Conservation (phyloP, 1,284 basidiomycete genomes). For the Heimioporus retisporus region DNA sequence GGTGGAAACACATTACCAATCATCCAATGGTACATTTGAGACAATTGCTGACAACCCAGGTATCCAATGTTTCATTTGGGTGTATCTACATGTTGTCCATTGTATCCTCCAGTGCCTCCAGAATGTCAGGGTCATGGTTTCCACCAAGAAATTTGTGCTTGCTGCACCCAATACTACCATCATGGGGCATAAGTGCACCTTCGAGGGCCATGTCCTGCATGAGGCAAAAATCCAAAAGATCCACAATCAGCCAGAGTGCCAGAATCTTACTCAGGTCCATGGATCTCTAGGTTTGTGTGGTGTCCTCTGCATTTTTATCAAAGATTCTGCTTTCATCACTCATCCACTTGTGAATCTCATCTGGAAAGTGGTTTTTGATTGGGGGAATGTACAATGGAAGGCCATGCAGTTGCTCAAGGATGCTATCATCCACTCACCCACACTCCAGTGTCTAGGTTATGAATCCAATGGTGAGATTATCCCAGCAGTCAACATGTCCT, state of each 20-base stretch:
- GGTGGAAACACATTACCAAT: no score
- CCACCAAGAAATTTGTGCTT: constrained; percentile 36
- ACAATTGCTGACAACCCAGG: no score
- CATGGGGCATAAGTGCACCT: constrained; percentile 39
- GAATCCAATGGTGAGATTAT: constrained; percentile 33
- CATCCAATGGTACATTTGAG: no score
- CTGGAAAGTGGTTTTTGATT: constrained; percentile 36
- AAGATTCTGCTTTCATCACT: constrained; percentile 37
- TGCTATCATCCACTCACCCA: constrained; percentile 21
- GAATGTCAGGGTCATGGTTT: no score
- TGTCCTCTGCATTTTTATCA: constrained; percentile 31
- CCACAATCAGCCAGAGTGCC: not conserved
- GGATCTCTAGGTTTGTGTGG: not conserved
- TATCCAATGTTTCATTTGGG: no score
- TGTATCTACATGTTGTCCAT: no score
- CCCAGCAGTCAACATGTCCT: constrained; percentile 48
- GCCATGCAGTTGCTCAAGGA: constrained; percentile 44
- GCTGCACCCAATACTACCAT: constrained; percentile 28
- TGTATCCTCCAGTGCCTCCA: no score
- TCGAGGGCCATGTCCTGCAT: not conserved
- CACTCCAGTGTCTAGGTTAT: constrained; percentile 37
- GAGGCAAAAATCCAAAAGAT: constrained; percentile 2
- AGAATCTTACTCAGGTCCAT: not conserved
- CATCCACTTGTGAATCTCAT: constrained; percentile 26
- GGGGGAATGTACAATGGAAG: constrained; percentile 16